Conservation (phyloP, 2,329 filamentous ascomycete genomes). For the Microdochium trichocladiopsis region DNA sequence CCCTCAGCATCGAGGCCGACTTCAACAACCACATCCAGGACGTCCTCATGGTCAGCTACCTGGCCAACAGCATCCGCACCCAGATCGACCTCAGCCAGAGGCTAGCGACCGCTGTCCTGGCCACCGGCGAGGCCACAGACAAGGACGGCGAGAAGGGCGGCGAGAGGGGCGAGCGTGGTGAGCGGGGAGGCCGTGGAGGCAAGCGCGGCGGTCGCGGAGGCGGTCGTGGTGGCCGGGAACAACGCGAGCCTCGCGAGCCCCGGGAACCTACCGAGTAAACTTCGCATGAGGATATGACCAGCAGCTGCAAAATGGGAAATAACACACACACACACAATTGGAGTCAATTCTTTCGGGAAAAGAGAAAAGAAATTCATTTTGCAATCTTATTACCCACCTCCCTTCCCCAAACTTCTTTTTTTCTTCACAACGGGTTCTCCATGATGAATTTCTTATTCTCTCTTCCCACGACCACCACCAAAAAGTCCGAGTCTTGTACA, state of each 20-base stretch:
- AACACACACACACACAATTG: neutral
- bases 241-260: conserved; percentile 40
- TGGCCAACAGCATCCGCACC: conserved; percentile 97
- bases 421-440: too few relatives aligned
- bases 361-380: neutral
- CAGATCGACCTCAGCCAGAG: conserved; percentile 98
- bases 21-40: conserved; percentile 99
- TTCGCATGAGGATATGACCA: conserved; percentile 2
- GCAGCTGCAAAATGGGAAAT: neutral
- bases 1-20: conserved; percentile 85
- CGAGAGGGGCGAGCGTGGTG: conserved; percentile 39
- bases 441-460: too few relatives aligned
- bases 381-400: too few relatives aligned
- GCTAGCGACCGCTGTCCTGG: conserved; percentile 70
- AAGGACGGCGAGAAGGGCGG: conserved; percentile 24
- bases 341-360: neutral
- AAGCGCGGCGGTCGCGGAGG: conserved; percentile 36
- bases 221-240: conserved; percentile 41
- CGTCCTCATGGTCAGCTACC: conserved; percentile 94
- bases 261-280: conserved; percentile 35
- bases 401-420: too few relatives aligned
- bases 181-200: conserved; percentile 26
- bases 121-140: conserved; percentile 38
- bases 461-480: too few relatives aligned
- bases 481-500: too few relatives aligned